Percentiles rank a stretch among this genome's conserved stretches.
These are phyloP conservation scores for Hawksworthiomyces lignivorus DNA, from an alignment of 2,329 filamentous ascomycete genomes.

Conservation along the genomic window DNA sequence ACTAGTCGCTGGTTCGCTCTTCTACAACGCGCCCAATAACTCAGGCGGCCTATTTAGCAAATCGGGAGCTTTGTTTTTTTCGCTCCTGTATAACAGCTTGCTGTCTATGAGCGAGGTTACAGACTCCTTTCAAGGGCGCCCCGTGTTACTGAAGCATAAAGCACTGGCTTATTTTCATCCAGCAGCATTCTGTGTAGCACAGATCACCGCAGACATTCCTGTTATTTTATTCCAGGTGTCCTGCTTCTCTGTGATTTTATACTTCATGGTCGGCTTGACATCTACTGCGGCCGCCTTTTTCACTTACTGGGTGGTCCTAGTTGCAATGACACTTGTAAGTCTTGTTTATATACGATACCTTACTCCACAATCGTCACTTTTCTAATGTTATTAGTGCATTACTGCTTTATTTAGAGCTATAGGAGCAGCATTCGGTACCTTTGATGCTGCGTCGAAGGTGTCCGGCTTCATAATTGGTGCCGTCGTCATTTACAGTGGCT, in stretches of 20 bases:
- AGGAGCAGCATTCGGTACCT: conserved; percentile 49
- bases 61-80: conserved; percentile 41
- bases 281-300: conserved; percentile 60
- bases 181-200: conserved; percentile 49
- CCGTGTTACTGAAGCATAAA: conserved; percentile 47
- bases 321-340: conserved; percentile 41
- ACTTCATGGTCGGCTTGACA: conserved; percentile 69
- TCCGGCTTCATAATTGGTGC: conserved; percentile 50
- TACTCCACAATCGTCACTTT: too few relatives aligned
- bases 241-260: conserved; percentile 63
- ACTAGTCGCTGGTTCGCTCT: conserved; percentile 71
- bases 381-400: conserved; percentile 21
- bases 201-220: conserved; percentile 51
- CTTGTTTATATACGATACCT: too few relatives aligned
- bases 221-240: conserved; percentile 56
- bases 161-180: conserved; percentile 46
- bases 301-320: conserved; percentile 50
- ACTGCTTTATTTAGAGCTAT: conserved; percentile 55
- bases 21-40: conserved; percentile 57
- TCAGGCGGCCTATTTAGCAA: conserved; percentile 57
- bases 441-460: conserved; percentile 57
- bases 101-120: conserved; percentile 69
- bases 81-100: conserved; percentile 48
- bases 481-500: conserved; percentile 61
- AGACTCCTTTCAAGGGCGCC: conserved; percentile 52